Evolutionary conservation across 2,329 filamentous ascomycete species (phyloP).

Genomic region (Fusarium chuoi): DNA sequence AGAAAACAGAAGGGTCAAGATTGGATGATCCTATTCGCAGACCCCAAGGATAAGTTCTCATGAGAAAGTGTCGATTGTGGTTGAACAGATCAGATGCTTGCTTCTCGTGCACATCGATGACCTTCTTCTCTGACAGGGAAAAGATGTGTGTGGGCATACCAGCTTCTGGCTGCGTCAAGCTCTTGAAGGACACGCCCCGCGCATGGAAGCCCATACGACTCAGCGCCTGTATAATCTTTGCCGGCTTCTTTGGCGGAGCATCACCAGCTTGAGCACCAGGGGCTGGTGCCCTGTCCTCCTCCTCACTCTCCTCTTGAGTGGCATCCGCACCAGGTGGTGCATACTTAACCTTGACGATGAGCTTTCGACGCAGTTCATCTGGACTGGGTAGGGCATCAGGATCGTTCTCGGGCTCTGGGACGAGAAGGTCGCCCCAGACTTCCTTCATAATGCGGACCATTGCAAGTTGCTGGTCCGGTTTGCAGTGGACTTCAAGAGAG

Average conservation of each 20-base stretch:
- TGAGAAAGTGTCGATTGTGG: slow-evolving; percentile 84
- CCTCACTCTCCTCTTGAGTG: slow-evolving; percentile 48
- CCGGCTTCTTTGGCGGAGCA: slow-evolving; percentile 55
- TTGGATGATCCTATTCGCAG: slow-evolving; percentile 87
- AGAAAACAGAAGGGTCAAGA: slow-evolving; percentile 84
- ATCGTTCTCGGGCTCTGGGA: slow-evolving; percentile 64
- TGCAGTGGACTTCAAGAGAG: slow-evolving; percentile 91
- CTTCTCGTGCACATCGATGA: slow-evolving; percentile 69
- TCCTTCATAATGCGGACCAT: slow-evolving; percentile 95
- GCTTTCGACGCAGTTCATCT: slow-evolving; percentile 76
- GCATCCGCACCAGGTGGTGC: slow-evolving; percentile 54
- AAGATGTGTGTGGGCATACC: slow-evolving; percentile 76
- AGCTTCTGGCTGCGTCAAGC: slow-evolving; percentile 77
- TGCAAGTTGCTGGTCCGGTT: slow-evolving; percentile 80
- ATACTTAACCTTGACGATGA: slow-evolving; percentile 86
- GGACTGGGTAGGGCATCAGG: slow-evolving; percentile 71
- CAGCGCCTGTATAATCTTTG: slow-evolving; percentile 77
- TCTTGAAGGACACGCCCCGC: slow-evolving; percentile 83
- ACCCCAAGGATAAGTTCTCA: slow-evolving; percentile 89
- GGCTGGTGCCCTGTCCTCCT: slow-evolving; percentile 53
- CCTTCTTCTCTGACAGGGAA: slow-evolving; percentile 69
- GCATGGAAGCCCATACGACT: slow-evolving; percentile 85
- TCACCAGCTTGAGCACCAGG: slow-evolving; percentile 48
- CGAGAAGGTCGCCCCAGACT: slow-evolving; percentile 78
- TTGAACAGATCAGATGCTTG: slow-evolving; percentile 69